Evolutionary conservation across 108 stramenopile species (phyloP).

Genomic region (Skeletonema tropicum): DNA sequence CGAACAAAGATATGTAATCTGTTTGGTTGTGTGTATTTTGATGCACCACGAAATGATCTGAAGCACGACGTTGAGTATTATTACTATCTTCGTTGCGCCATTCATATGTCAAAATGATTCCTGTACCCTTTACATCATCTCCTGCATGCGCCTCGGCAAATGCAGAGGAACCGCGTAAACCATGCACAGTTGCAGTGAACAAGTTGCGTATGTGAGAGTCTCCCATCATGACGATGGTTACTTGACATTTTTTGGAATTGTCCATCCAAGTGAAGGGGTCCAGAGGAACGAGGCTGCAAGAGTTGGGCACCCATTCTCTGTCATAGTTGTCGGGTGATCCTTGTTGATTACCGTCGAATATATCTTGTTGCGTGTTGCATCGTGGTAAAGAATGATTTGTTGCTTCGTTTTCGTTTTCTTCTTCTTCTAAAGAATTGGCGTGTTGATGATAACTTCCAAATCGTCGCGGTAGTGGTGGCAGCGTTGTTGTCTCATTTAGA

Average conservation of each 20-base stretch:
- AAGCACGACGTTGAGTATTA: conserved; percentile 7
- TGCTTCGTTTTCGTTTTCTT: too few species aligned
- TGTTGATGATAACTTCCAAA: neutral
- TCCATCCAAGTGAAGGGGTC: conserved; percentile 34
- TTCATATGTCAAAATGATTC: conserved; percentile 26
- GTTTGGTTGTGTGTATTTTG: neutral
- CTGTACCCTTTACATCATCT: conserved; percentile 10
- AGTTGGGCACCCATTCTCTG: conserved; percentile 17
- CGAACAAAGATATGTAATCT: neutral
- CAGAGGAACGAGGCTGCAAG: conserved; percentile 30
- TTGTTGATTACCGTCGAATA: conserved; percentile 4
- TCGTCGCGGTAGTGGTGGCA: neutral
- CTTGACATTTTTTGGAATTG: conserved; percentile 22
- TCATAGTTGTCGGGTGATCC: neutral
- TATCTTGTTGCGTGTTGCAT: conserved; percentile 20
- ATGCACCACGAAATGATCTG: conserved; percentile 18
- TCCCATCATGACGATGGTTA: conserved; percentile 39
- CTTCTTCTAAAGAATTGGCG: neutral
- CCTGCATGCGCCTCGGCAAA: conserved; percentile 37
- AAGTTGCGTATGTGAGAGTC: conserved; percentile 44
- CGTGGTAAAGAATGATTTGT: neutral
- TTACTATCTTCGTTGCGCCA: conserved; percentile 14
- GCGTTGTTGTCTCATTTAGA: neutral
- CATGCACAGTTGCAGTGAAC: conserved; percentile 42
- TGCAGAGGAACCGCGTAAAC: conserved; percentile 21